A percentile compares a stretch with the other conserved stretches of the same genome.
These are phyloP conservation scores for Graphilbum sp. DNA, from an alignment of 2,329 filamentous ascomycete genomes.

Conservation along the genomic window DNA sequence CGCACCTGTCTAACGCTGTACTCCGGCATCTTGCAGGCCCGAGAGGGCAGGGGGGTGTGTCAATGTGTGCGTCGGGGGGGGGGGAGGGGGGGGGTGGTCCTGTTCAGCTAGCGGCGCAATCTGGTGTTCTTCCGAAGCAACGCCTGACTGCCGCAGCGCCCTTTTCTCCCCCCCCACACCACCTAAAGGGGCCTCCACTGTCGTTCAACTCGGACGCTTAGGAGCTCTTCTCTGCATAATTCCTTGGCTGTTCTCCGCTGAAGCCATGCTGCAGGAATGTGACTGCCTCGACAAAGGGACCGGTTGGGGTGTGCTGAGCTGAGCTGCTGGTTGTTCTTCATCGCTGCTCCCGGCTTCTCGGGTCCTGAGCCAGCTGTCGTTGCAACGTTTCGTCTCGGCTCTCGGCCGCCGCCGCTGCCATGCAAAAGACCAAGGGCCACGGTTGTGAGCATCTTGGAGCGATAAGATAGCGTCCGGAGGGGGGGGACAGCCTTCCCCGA, in stretches of 20 bases:
- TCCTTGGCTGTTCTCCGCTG: neutral
- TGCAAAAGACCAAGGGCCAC: too few relatives aligned
- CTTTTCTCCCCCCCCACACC: neutral
- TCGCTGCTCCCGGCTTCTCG: neutral
- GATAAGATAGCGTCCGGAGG: too few relatives aligned
- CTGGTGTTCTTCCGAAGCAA: neutral
- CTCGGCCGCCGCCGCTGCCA: too few relatives aligned
- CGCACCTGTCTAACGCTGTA: too few relatives aligned
- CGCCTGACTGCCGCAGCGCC: too few relatives aligned
- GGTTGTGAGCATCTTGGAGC: too few relatives aligned
- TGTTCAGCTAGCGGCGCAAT: neutral
- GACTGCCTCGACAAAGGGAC: neutral
- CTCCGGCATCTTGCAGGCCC: too few relatives aligned
- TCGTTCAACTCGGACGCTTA: too few relatives aligned
- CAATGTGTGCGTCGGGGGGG: too few relatives aligned
- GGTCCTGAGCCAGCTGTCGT: neutral
- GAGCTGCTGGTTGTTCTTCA: neutral
- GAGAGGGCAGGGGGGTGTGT: neutral
- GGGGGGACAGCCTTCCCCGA: too few relatives aligned
- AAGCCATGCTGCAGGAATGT: neutral
- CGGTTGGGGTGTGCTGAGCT: neutral
- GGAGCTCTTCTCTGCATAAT: neutral
- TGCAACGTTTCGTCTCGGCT: neutral
- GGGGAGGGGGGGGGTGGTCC: neutral
- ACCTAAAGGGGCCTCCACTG: neutral